A percentile compares a stretch with the other conserved stretches of the same genome.
These are phyloP conservation scores for Phialophora tarda DNA, from an alignment of 2,329 filamentous ascomycete species.

Conservation along the genomic window DNA sequence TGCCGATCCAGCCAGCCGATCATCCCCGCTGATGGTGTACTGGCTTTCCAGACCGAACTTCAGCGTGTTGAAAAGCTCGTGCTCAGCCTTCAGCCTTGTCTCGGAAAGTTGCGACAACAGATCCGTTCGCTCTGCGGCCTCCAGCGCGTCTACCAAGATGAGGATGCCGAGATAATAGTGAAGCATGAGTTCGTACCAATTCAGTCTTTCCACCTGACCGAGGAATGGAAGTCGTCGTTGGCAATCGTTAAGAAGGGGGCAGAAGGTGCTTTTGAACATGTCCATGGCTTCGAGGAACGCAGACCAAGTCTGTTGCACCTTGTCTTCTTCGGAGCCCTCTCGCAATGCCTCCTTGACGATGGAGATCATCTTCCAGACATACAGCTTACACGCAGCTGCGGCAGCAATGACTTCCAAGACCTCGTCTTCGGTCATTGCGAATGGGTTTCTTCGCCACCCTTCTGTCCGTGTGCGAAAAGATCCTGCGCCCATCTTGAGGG, in stretches of 20 bases:
- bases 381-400: conserved; percentile 41
- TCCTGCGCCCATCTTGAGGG: conserved; percentile 40
- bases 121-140: conserved; percentile 40
- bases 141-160: conserved; percentile 42
- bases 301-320: conserved; percentile 40
- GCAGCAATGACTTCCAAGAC: conserved; percentile 43
- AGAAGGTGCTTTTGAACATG: conserved; percentile 42
- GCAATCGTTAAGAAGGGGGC: conserved; percentile 40
- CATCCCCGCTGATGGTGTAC: conserved; percentile 36
- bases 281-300: conserved; percentile 41
- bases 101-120: conserved; percentile 39
- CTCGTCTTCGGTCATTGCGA: conserved; percentile 41
- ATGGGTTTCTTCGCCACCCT: conserved; percentile 39
- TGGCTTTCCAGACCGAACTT: conserved; percentile 42
- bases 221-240: conserved; percentile 43
- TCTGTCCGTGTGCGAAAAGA: conserved; percentile 42
- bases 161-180: conserved; percentile 43
- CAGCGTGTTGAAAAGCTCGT: conserved; percentile 40
- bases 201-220: conserved; percentile 42
- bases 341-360: conserved; percentile 44
- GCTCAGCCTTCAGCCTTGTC: conserved; percentile 40
- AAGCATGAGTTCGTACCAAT: conserved; percentile 44
- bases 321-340: conserved; percentile 43
- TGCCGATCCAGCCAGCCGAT: neutral
- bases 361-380: conserved; percentile 43